These are phyloP conservation scores for Leishmania gerbilli DNA, from an alignment of 208 protist genomes.

Conservation along the genomic window DNA sequence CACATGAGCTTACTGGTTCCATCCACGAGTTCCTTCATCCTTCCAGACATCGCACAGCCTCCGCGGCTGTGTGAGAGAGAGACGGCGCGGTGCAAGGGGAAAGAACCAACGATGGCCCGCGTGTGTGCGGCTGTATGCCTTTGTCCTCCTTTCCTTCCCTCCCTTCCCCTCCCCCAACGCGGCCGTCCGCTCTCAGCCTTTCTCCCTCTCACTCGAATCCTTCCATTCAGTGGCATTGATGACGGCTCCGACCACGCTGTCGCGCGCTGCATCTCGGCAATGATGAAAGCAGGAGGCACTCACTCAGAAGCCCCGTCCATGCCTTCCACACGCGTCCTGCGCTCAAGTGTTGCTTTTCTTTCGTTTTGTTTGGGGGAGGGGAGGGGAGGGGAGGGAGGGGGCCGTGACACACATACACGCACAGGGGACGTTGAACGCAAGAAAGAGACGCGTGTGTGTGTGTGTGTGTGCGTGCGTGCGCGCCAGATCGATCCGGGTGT, in stretches of 20 bases:
- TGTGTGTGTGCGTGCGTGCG: too few relatives aligned
- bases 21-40: background rate
- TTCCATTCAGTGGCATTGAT: conserved; percentile 5
- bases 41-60: background rate
- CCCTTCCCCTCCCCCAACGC: background rate
- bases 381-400: background rate
- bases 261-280: background rate
- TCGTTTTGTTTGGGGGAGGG: background rate
- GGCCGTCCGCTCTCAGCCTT: background rate
- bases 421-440: background rate
- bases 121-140: background rate
- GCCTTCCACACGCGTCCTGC: background rate
- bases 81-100: background rate
- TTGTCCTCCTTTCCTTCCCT: background rate
- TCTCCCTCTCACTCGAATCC: conserved; percentile 4
- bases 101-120: background rate
- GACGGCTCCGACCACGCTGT: background rate
- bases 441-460: too few relatives aligned
- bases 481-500: too few relatives aligned
- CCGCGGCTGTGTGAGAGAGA: too few relatives aligned
- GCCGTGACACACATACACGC: too few relatives aligned
- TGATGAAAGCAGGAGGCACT: background rate
- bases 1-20: background rate
- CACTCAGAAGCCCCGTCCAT: background rate
- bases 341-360: background rate